phyloP scores from a whole-genome alignment of 352 stramenopile species.

The Phytophthora idaei region DNA sequence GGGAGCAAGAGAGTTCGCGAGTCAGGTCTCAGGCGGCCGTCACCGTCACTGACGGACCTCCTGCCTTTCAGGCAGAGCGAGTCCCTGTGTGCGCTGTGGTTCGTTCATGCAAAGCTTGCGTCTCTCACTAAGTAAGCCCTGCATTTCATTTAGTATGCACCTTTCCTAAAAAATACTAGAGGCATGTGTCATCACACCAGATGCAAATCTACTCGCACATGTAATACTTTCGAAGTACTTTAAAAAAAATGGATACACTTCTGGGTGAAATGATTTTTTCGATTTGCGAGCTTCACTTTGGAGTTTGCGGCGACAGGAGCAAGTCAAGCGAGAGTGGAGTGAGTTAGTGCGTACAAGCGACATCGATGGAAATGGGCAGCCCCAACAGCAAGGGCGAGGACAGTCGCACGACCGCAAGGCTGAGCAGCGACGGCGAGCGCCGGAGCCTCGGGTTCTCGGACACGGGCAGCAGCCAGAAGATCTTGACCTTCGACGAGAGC shows the following conservation, averaged over 20 bases:
- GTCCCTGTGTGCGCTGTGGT: too few relatives aligned
- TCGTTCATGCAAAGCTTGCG: background rate
- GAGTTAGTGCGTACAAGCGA: background rate
- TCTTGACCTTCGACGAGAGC: slow-evolving; percentile 23
- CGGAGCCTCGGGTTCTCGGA: slow-evolving; percentile 16
- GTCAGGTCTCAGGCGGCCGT: too few relatives aligned
- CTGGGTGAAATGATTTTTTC: too few relatives aligned
- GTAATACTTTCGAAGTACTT: too few relatives aligned
- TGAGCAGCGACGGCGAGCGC: slow-evolving; percentile 5
- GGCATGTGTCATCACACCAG: too few relatives aligned
- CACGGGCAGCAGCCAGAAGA: slow-evolving; percentile 23
- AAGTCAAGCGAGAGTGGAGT: slow-evolving; percentile 2
- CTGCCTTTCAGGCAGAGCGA: too few relatives aligned
- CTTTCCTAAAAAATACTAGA: too few relatives aligned
- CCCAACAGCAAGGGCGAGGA: slow-evolving; percentile 25
- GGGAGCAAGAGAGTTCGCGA: too few relatives aligned
- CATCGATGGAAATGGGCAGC: slow-evolving; percentile 19
- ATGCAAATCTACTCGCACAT: too few relatives aligned
- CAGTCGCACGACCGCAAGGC: slow-evolving; percentile 8
- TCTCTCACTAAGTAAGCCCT: too few relatives aligned
- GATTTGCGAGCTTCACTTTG: background rate
- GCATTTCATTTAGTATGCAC: too few relatives aligned
- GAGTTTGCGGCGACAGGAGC: background rate
- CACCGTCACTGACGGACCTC: too few relatives aligned
- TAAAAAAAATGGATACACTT: slow-evolving; percentile 1